Base-by-base conservation (phyloP, 1,139 yeast species). In the Lodderomyces orthopsilosis region DNA sequence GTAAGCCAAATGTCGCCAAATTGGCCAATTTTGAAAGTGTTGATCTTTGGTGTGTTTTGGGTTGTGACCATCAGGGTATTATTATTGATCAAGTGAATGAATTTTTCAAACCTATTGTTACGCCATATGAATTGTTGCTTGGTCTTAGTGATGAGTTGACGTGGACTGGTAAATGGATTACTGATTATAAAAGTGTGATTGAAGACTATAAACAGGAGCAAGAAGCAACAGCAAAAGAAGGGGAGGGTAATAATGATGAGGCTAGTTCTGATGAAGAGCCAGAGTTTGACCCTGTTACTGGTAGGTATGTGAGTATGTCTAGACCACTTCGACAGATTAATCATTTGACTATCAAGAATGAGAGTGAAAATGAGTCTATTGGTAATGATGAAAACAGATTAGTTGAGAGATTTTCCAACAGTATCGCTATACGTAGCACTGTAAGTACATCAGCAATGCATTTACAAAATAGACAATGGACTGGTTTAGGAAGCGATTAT, bases 1-100 rank as follows among this genome's bases (percentile, higher is more conserved):
- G 99, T 13, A 94, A 94, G 60, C 98, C 98, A n/a, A 93, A 93
- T 57, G 97, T 93, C 4, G 96, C 98, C 34, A 93, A 93, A 57
- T 70, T 93, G 43, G 98, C 98, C 10, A 93, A 93, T 62, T 93
- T 94, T 59, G 98, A 91, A 51, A 83, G 82, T 17, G 79, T 93
- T 14, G 98, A 93, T 54, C 75, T 87, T 22, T 93, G 98, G 98
- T 91, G 95, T 57, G 79, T 93, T 14, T 65, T 93, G 18, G 98
- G 98, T 0, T 94, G 99, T 63, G 91, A 95, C 13, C 90, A 90
- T 54, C 93, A 95, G 45, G 98, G 98, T 4, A 84, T 93, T 15
- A 83, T 93, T 35, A 65, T 91, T 23, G 95, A 90, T 59, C 82
- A 83, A 47, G 68, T 67, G 35, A 82, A 78, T 47, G 96, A 91